Base-by-base conservation (phyloP, 306 rosid species). In the Prinsepia uniflora region DNA sequence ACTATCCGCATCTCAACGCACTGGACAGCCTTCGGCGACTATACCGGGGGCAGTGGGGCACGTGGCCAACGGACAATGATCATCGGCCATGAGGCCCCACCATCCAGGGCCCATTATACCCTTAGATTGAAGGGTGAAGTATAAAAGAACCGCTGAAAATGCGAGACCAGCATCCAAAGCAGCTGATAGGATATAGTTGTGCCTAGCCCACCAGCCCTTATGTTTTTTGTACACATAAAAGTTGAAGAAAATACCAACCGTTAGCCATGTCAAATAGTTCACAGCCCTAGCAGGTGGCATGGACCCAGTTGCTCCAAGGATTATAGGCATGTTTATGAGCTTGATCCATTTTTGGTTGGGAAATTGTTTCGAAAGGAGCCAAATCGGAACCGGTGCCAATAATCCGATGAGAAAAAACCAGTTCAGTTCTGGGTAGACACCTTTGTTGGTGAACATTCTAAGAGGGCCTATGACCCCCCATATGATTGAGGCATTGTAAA, bases 391-490 rank as follows among this genome's bases (percentile, higher is more conserved):
- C 0, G 97, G 96, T 6, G 84, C 78, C 0, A 92, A 56, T 0
- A 70, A 4, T 10, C 96, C 92, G 1, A 89, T 22, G 52, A 89
- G 86, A 83, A 86, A 92, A 71, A 92, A 83, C 86, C 86, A 86
- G 45, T 89, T 89, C 89, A 92, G 5, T 47, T 36, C 68, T 0
- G 88, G 81, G 83, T 89, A 89, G 7, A 74, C 5, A 0, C 96
- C 97, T 0, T 75, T 75, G 13, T 30, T 75, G 0, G 82, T 65
- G 70, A 92, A 86, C 94, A 89, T 87, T 58, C 83, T 84, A 2
- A 63, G n/a, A 1, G 97, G 96, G 7, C 97, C 96, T 8, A 89
- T 78, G 0, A 89, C 34, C 20, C 97, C 96, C 96, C 97, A 91
- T 57, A 89, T 89, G 60, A 91, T 83, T 6, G 97, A 91, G 39